These are phyloP conservation scores for Mortierella sp. DNA, from an alignment of 371 early-diverging fungal genomes.

Conservation along the genomic window DNA sequence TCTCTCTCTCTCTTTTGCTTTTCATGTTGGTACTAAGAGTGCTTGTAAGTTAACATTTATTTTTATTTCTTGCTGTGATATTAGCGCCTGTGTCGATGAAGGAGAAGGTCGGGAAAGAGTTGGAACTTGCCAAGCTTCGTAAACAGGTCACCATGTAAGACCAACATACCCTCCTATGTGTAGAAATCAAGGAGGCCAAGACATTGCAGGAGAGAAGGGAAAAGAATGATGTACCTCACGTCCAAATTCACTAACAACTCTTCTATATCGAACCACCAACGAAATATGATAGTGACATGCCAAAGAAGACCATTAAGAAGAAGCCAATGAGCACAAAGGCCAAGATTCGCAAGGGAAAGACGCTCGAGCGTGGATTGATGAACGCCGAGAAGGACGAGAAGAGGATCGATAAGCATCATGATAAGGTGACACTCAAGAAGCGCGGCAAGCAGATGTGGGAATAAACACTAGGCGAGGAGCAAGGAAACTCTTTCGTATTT, in stretches of 20 bases:
- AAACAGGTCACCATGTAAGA: slow-evolving; percentile 46
- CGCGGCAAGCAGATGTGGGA: slow-evolving; percentile 60
- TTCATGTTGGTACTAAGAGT: background rate
- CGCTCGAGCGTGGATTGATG: slow-evolving; percentile 51
- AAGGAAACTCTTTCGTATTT: background rate
- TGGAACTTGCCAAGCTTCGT: slow-evolving; percentile 53
- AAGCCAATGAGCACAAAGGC: slow-evolving; percentile 53
- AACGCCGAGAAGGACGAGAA: slow-evolving; percentile 53
- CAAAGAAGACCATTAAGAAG: slow-evolving; percentile 57
- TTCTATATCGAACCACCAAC: background rate
- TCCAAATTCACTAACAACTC: background rate
- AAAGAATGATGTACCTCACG: background rate
- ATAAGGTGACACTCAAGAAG: slow-evolving; percentile 49
- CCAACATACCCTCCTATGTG: too few species aligned
- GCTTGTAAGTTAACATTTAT: background rate
- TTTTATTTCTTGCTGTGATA: background rate
- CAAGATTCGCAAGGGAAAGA: slow-evolving; percentile 46
- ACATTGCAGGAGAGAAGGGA: too few species aligned
- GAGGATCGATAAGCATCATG: slow-evolving; percentile 40
- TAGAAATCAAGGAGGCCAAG: background rate
- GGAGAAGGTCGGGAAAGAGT: slow-evolving; percentile 46
- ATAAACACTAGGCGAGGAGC: slow-evolving; percentile 11
- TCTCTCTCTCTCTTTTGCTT: background rate
- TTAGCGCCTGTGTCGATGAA: slow-evolving; percentile 48
- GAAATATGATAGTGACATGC: slow-evolving; percentile 34